Evolutionary conservation across 257 asterid species (phyloP), one percentile per base, ranked within the genome.

Genomic region (Solanum sejunctum): DNA sequence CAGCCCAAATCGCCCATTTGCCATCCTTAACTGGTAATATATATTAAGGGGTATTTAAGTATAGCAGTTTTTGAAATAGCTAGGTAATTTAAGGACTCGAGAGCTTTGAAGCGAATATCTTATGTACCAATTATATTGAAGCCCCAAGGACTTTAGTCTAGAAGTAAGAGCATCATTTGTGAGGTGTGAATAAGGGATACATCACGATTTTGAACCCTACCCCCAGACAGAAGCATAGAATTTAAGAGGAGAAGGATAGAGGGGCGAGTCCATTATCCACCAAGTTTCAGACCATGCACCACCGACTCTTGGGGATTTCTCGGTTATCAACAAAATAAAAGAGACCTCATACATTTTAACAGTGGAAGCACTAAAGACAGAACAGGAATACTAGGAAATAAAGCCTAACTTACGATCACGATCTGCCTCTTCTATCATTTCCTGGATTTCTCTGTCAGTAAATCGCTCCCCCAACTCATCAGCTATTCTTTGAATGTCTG

Each of bases 341-440:
- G 18, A 16, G 7, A 8, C 45, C 45, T 21, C 13, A 26, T 5
- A 56, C 10, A 12, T 28, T 26, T 57, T 11, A 43, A 41, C 60
- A 45, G 23, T 49, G 66, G 21, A 43, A 79, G 8, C 64, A 47
- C 43, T n/a, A 78, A 85, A 67, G 51, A 67, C 85, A 52, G 67
- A 57, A 39, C 11, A 49, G 45, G 82, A 75, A 80, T 18, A 77
- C 63, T 77, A 49, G 58, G 83, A 41, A 32, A 84, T 32, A 49
- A 84, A 69, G 66, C 87, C 45, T 83, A 87, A 89, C 98, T 92
- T 93, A 96, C 99, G 92, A 77, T 96, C 99, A 47, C 93, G 95
- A 81, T 96, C 98, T 52, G 99, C 98, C 88, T 93, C 98, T 21
- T 91, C 93, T 61, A 95, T 88, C 99, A 96, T 96, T 85, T 93